These are phyloP conservation scores for Cryphonectria nitschkei DNA, from an alignment of 2,329 filamentous ascomycete genomes.

Conservation along the genomic window DNA sequence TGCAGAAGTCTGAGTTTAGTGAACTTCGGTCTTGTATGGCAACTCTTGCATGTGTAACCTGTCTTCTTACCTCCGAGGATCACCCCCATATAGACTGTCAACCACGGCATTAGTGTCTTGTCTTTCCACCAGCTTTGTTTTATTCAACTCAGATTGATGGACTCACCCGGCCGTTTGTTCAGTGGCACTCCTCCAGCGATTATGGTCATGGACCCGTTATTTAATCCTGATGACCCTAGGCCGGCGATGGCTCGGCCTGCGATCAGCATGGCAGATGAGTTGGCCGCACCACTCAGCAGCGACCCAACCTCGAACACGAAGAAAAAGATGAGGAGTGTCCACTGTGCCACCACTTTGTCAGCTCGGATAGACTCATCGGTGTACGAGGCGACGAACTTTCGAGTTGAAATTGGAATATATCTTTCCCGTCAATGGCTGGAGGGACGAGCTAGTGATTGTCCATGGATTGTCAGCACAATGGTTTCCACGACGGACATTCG, in stretches of 20 bases:
- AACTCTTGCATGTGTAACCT: background rate
- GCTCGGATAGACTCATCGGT: background rate
- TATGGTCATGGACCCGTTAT: conserved; percentile 5
- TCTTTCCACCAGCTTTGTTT: background rate
- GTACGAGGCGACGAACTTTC: background rate
- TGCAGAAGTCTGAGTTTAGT: background rate
- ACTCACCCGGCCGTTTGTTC: conserved; percentile 11
- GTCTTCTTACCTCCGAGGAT: background rate
- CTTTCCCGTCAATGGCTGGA: background rate
- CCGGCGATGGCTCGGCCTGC: conserved; percentile 13
- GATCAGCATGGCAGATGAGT: conserved; percentile 13
- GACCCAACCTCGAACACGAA: conserved; percentile 16
- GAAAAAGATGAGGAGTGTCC: conserved; percentile 4
- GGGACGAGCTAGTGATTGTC: background rate
- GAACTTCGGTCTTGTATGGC: background rate
- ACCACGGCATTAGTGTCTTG: background rate
- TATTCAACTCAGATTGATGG: background rate
- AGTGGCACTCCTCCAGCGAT: conserved; percentile 7
- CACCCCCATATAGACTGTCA: background rate
- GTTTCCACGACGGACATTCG: background rate
- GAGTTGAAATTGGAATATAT: background rate
- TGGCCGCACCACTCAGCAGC: conserved; percentile 11
- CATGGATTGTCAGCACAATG: background rate
- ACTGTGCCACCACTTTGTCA: background rate
- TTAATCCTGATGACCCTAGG: conserved; percentile 15